These are phyloP conservation scores for Vaccinium vitisidaea DNA, from an alignment of 148 eudicot genomes.

Conservation along the genomic window DNA sequence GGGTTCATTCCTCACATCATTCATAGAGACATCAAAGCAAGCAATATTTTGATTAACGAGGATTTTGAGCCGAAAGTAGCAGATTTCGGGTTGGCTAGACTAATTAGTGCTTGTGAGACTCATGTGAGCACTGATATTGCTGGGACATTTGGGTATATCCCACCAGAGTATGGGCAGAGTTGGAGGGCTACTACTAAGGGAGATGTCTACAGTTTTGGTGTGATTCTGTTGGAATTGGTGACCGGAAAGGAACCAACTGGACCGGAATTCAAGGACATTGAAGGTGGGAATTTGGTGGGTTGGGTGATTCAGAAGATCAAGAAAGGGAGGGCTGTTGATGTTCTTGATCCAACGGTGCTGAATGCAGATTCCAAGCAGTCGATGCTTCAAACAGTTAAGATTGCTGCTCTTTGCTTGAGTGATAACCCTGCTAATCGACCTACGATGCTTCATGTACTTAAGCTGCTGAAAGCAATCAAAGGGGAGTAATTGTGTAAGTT, in stretches of 20 bases:
- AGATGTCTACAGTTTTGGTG: constrained; percentile 56
- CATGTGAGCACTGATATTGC: constrained; percentile 59
- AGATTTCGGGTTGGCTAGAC: constrained; percentile 52
- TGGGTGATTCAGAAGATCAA: constrained; percentile 49
- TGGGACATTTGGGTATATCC: constrained; percentile 63
- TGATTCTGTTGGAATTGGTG: constrained; percentile 49
- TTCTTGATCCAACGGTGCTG: constrained; percentile 40
- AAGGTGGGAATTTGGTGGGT: constrained; percentile 60
- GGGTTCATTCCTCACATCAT: constrained; percentile 57
- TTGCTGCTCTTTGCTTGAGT: constrained; percentile 41
- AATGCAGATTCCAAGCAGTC: constrained; percentile 44
- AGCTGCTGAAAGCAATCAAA: constrained; percentile 40
- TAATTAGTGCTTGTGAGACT: constrained; percentile 61
- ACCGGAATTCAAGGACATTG: constrained; percentile 50
- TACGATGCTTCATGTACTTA: constrained; percentile 46
- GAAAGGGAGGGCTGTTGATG: constrained; percentile 42
- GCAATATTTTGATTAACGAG: constrained; percentile 45
- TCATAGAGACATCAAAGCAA: constrained; percentile 56
- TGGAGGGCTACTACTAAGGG: constrained; percentile 54
- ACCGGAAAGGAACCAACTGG: constrained; percentile 62
- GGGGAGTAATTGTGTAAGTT: constrained; percentile 18
- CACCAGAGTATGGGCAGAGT: constrained; percentile 60
- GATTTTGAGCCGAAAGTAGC: constrained; percentile 57
- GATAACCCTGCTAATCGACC: constrained; percentile 51
- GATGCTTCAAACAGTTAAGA: constrained; percentile 45